A percentile compares a stretch with the other conserved stretches of the same genome.
Evolutionary conservation across 805 yeast genomes (phyloP).

Genomic region (Schizosaccharomyces osmophilus): DNA sequence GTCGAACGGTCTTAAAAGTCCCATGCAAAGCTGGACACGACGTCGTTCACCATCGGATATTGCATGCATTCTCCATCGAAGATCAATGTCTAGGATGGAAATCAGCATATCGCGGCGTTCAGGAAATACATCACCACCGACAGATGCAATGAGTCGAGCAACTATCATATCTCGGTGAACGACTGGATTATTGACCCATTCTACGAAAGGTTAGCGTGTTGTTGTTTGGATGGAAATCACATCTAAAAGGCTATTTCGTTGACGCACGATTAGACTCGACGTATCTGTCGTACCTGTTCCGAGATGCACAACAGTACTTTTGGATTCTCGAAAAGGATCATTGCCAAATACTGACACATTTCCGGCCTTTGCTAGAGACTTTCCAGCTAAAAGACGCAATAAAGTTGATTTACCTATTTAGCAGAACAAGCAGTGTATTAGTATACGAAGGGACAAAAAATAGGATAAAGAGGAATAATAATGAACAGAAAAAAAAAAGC

Average conservation of each 20-base stretch:
- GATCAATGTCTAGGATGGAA: constrained; percentile 59
- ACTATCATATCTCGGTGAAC: constrained; percentile 85
- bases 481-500: not conserved
- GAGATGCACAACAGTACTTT: constrained; percentile 35
- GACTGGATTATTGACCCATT: constrained; percentile 84
- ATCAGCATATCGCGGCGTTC: constrained; percentile 59
- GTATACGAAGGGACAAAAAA: no score
- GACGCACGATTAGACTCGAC: constrained; percentile 48
- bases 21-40: constrained; percentile 84
- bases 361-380: constrained; percentile 59
- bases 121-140: constrained; percentile 54
- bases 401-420: constrained; percentile 61
- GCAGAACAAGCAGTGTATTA: constrained; percentile 13
- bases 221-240: not conserved
- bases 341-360: constrained; percentile 47
- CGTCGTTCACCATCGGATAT: constrained; percentile 90
- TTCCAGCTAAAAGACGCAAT: constrained; percentile 67
- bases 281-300: constrained; percentile 30
- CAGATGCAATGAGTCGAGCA: constrained; percentile 43
- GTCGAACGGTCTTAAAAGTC: constrained; percentile 74
- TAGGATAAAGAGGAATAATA: no score
- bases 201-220: constrained; percentile 14
- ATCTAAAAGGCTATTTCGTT: constrained; percentile 60
- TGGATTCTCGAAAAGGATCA: constrained; percentile 59
- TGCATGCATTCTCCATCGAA: constrained; percentile 75